Base-by-base conservation (phyloP, 2,329 filamentous ascomycete species). In the Ilyonectria robusta region DNA sequence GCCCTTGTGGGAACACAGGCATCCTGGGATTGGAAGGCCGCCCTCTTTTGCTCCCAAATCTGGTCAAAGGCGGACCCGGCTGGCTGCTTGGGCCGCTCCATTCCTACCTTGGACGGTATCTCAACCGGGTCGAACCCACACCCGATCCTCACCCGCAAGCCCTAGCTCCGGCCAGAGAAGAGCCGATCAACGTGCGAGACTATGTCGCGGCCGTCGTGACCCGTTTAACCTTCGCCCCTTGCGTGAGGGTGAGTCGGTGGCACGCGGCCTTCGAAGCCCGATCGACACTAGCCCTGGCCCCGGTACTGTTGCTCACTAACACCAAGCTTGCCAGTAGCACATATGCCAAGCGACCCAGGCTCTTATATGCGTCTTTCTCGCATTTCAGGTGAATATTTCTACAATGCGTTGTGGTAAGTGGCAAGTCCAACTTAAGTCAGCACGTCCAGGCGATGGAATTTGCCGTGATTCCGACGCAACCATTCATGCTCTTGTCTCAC, bases 71-170 rank as follows among this genome's bases (percentile, higher is more conserved):
- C 66, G 59, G 65, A 57, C 55, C 68, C 64, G 59, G 46, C 60
- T 57, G 67, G 54, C 65, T 51, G 63, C 70, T 68, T 51, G 69
- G 58, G 72, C 68, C 59, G 59, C 58, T 65, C 72, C 72, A 75
- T 71, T 73, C 72, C 68, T 69, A 62, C 62, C 65, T 67, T 58
- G 61, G 65, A 63, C 61, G 62, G 58, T 50, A 67, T 65, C 67
- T 70, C 58, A 65, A 59, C 59, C 59, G 53, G 64, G 21, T 31
- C 19, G 23, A 48, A 50, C 67, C 65, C 47, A 58, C 62, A 63
- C 50, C 48, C 19, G 54, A 64, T 68, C 44, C 42, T 63, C 54
- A 33, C 47, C 50, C 63, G 55, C 56, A 37, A 33, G 35, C 46
- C 50, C 44, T 23, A 59, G 35, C 54, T 55, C 53, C 56, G 54